Base-by-base conservation (phyloP, 1,284 basidiomycete genomes). In the Fomitopsis schrenkii region DNA sequence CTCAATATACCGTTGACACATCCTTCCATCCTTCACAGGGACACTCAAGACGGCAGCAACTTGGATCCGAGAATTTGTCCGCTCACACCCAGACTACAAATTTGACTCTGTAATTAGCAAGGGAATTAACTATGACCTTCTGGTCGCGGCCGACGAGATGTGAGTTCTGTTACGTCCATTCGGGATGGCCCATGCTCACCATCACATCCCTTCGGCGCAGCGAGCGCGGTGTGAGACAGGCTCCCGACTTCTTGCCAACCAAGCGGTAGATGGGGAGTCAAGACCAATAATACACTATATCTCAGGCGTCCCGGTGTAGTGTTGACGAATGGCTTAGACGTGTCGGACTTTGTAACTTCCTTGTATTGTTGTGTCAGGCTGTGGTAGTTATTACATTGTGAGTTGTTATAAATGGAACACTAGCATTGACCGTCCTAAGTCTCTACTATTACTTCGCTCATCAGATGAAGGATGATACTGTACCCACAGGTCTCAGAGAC, bases 81-180 rank as follows among this genome's bases (percentile, higher is more conserved):
- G 87, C 22, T 82, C 85, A 1, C 97, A 99, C 75, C 93, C 95
- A 3, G 83, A 80, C 22, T 99, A 99, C 80, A 91, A 93, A 75
- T 83, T 86, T 58, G 95, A 99, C 76, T 97, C 95, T 46, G 89
- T 93, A 40, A 92, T 99, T 28, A 90, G 81, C 56, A 85, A 94
- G 71, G 88, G 93, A 76, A 94, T 99, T 72, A 98, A 97, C 72
- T 97, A 96, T 73, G 97, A 99, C 75, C 83, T 99, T 45, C 83
- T 98, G 73, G 83, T 88, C 57, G 91, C 93, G 7, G 78, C 98
- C n/a, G 96, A 99, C 73, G 87, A 93, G 71, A 92, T 99, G 92
- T 95, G 71, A 74, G 93, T 67, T 14, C 54, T 44, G 26, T 7
- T 19, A 15, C 33, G 14, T 17, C 15, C 38, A 33, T 33, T 28